Conservation (phyloP, 805 yeast genomes). For the Blastobotrys americana region DNA sequence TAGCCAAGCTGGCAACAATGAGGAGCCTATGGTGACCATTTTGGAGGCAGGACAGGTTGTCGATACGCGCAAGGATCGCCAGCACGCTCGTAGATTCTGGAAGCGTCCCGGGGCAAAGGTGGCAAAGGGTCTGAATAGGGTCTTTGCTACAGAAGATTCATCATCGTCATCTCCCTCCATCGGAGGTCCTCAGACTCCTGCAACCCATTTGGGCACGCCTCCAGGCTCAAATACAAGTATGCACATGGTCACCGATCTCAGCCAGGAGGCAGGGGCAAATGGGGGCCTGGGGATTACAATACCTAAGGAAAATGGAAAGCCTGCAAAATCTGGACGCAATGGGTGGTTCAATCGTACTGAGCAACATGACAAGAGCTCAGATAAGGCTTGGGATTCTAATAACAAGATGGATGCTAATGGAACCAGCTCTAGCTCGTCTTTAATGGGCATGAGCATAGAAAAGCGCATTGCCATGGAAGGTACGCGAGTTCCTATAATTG, state of each 20-base stretch:
- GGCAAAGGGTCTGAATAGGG: slow-evolving; percentile 32
- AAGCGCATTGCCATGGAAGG: slow-evolving; percentile 57
- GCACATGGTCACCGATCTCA: slow-evolving; percentile 6
- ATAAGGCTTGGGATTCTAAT: too few species aligned
- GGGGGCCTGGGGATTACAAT: slow-evolving; percentile 19
- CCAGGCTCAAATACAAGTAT: background rate
- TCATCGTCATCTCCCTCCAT: background rate
- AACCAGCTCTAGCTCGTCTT: slow-evolving; percentile 19
- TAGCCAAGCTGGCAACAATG: slow-evolving; percentile 4
- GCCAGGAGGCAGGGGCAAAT: slow-evolving; percentile 1
- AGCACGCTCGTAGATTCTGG: slow-evolving; percentile 27
- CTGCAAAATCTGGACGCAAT: slow-evolving; percentile 3
- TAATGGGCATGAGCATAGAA: slow-evolving; percentile 52
- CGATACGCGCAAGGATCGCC: slow-evolving; percentile 20
- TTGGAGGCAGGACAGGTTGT: slow-evolving; percentile 22
- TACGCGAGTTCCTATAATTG: slow-evolving; percentile 58
- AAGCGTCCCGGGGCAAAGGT: slow-evolving; percentile 32
- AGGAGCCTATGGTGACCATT: slow-evolving; percentile 26
- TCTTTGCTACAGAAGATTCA: slow-evolving; percentile 26
- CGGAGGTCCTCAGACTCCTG: too few species aligned
- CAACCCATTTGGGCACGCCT: too few species aligned
- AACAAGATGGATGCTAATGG: slow-evolving; percentile 12
- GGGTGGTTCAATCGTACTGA: slow-evolving; percentile 1
- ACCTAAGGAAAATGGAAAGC: slow-evolving; percentile 9
- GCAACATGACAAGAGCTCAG: too few species aligned